Percentiles rank a stretch among this genome's conserved stretches.
Conservation (phyloP, 1,139 yeast species). For the Hyphopichia buzzinii region DNA sequence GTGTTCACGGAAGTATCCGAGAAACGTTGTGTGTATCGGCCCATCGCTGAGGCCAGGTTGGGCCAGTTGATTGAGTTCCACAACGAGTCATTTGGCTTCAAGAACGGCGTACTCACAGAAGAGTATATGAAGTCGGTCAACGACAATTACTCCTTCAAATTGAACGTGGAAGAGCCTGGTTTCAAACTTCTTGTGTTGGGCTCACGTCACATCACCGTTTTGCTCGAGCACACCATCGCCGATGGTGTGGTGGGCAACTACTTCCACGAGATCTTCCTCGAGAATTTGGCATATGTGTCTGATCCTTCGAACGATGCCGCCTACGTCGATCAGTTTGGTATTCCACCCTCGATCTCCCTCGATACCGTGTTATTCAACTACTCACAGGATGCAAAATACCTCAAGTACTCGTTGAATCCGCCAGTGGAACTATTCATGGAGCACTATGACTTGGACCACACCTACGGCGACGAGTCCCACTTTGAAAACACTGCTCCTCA, state of each 20-base stretch:
- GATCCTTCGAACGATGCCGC: conserved; percentile 9
- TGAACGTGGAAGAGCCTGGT: conserved; percentile 27
- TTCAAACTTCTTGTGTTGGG: conserved; percentile 28
- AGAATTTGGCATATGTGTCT: conserved; percentile 23
- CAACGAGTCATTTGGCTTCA: conserved; percentile 11
- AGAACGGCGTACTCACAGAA: conserved; percentile 23
- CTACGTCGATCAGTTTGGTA: conserved; percentile 13
- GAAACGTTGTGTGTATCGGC: conserved; percentile 18
- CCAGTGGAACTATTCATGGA: conserved; percentile 30
- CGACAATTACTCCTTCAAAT: conserved; percentile 17
- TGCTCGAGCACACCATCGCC: conserved; percentile 40
- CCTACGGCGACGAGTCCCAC: conserved; percentile 22
- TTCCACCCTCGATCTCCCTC: conserved; percentile 6
- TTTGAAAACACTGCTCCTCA: conserved; percentile 24
- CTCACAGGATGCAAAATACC: conserved; percentile 14
- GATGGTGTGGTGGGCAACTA: conserved; percentile 43
- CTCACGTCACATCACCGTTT: conserved; percentile 22
- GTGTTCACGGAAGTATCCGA: conserved; percentile 17
- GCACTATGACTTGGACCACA: conserved; percentile 23
- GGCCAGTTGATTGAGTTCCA: conserved; percentile 24
- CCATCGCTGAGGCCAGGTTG: conserved; percentile 20
- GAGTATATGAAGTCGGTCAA: conserved; percentile 25
- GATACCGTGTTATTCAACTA: conserved; percentile 20
- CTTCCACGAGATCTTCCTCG: conserved; percentile 37
- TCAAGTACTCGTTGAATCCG: conserved; percentile 32